Percentiles rank a stretch among this genome's conserved stretches.
These are phyloP conservation scores for Populus hybrid DNA, from an alignment of 441 rosid species.

Conservation along the genomic window DNA sequence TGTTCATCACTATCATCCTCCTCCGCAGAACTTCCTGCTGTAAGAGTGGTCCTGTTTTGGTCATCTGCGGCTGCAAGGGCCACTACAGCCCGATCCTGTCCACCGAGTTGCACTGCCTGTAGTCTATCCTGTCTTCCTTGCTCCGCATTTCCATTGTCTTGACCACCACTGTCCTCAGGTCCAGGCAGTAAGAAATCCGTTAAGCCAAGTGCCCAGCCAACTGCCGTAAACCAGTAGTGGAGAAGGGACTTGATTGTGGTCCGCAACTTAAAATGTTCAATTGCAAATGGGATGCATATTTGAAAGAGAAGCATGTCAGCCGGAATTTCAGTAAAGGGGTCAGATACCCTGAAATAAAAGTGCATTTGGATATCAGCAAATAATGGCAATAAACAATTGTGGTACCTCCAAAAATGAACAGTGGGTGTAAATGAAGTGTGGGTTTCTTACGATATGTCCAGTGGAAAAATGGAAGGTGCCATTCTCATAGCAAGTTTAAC, in stretches of 20 bases:
- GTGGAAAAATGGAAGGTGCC: constrained; percentile 86
- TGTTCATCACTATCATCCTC: constrained; percentile 75
- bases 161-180: constrained; percentile 69
- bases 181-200: constrained; percentile 80
- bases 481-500: constrained; percentile 92
- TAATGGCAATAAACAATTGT: constrained; percentile 5
- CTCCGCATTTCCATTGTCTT: constrained; percentile 70
- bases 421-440: not conserved
- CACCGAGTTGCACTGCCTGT: constrained; percentile 52
- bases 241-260: constrained; percentile 84
- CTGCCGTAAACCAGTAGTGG: constrained; percentile 83
- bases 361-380: constrained; percentile 16
- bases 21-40: constrained; percentile 40
- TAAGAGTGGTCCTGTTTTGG: constrained; percentile 40
- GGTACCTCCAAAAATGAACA: constrained; percentile 5
- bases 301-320: constrained; percentile 97
- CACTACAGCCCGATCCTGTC: constrained; percentile 64
- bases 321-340: constrained; percentile 97
- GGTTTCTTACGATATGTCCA: constrained; percentile 79
- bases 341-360: constrained; percentile 69
- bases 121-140: constrained; percentile 72
- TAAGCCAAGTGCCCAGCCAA: constrained; percentile 92
- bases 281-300: constrained; percentile 93
- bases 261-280: constrained; percentile 90
- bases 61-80: constrained; percentile 50